Percentiles rank a stretch among this genome's conserved stretches.
Evolutionary conservation across 169 alveolate species (phyloP).

Genomic region (Eimeria acervulina): DNA sequence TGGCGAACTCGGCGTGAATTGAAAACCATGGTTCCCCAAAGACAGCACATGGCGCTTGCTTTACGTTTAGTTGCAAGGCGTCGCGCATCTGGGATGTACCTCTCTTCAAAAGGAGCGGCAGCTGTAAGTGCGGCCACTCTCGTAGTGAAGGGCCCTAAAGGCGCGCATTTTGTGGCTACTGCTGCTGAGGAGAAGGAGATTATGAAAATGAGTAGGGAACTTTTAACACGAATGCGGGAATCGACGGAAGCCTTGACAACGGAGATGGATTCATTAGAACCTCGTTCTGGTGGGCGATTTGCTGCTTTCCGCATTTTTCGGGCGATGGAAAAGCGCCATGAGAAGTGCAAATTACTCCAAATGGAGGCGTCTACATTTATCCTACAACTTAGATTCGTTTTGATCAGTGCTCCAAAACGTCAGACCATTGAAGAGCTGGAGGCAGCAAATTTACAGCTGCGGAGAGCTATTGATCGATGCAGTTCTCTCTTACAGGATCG

Average conservation of each 20-base stretch:
- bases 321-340: not conserved
- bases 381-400: not conserved
- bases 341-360: not conserved
- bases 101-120: not conserved
- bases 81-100: not conserved
- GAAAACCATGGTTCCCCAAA: not conserved
- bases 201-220: not conserved
- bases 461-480: not conserved
- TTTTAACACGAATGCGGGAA: not conserved
- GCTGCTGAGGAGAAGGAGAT: not conserved
- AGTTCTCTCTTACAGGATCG: not conserved
- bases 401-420: not conserved
- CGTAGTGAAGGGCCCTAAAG: not conserved
- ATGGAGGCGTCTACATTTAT: not conserved
- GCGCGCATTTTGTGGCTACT: not conserved
- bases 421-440: not conserved
- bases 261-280: not conserved
- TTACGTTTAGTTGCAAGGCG: not conserved
- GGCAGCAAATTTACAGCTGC: not conserved
- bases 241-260: not conserved
- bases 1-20: not conserved
- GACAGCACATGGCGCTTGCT: not conserved
- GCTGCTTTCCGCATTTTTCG: not conserved
- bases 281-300: not conserved
- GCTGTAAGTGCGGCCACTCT: slow-evolving; percentile 16